Evolutionary conservation across 768 basidiomycete species (phyloP).

Genomic region (Termitomyces sp.): DNA sequence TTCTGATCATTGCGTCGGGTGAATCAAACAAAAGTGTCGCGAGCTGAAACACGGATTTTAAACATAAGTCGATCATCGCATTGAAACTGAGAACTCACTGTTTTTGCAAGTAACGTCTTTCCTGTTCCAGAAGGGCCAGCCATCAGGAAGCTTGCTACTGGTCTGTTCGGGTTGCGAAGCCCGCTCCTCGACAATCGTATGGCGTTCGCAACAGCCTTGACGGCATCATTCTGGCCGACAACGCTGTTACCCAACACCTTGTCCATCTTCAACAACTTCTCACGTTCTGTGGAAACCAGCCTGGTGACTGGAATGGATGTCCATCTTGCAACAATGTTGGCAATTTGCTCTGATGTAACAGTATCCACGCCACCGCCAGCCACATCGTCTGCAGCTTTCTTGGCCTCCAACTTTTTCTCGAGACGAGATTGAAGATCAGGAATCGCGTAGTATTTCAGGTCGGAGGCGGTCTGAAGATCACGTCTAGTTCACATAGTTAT

Average conservation of each 20-base stretch:
- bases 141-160: conserved; percentile 91
- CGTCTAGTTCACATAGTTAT: conserved; percentile 31
- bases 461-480: conserved; percentile 75
- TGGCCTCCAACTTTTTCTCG: conserved; percentile 60
- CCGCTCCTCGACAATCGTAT: conserved; percentile 90
- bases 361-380: conserved; percentile 51
- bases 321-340: conserved; percentile 92
- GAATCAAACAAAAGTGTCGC: conserved; percentile 89
- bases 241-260: conserved; percentile 71
- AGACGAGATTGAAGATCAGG: conserved; percentile 79
- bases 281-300: conserved; percentile 83
- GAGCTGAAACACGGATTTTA: conserved; percentile 41
- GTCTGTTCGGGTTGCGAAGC: conserved; percentile 81
- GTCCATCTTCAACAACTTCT: conserved; percentile 86
- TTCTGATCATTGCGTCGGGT: conserved; percentile 84
- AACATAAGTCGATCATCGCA: neutral
- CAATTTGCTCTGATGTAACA: conserved; percentile 87
- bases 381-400: conserved; percentile 65
- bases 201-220: conserved; percentile 90
- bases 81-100: conserved; percentile 41
- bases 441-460: conserved; percentile 87
- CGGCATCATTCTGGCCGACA: conserved; percentile 87
- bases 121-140: conserved; percentile 89
- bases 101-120: conserved; percentile 87
- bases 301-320: conserved; percentile 88